phyloP scores from a whole-genome alignment of 2,329 filamentous ascomycete species.

The Aaosphaeria pasadenensis region DNA sequence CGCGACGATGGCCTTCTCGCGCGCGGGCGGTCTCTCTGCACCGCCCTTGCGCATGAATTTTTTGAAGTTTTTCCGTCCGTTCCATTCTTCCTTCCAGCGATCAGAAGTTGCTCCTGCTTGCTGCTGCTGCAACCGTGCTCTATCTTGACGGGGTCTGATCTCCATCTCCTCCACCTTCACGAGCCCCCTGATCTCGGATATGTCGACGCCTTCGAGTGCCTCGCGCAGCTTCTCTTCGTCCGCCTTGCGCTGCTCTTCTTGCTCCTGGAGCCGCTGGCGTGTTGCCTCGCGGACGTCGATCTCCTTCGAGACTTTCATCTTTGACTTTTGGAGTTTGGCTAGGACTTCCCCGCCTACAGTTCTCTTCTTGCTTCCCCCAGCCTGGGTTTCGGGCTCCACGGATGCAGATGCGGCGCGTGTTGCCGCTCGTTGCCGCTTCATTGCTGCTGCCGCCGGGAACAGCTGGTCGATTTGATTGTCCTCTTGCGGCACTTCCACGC shows the following conservation, averaged over 20 bases:
- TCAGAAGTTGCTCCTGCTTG: conserved; percentile 38
- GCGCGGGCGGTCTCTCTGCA: conserved; percentile 36
- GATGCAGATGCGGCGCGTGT: conserved; percentile 25
- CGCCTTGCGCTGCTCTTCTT: conserved; percentile 51
- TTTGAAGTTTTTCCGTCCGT: conserved; percentile 95
- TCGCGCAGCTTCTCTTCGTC: conserved; percentile 63
- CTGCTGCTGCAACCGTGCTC: conserved; percentile 14
- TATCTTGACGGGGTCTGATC: conserved; percentile 45
- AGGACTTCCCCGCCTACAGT: conserved; percentile 37
- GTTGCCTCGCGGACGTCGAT: conserved; percentile 58
- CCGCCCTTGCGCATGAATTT: conserved; percentile 61
- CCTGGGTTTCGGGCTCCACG: conserved; percentile 39
- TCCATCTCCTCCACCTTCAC: conserved; percentile 77
- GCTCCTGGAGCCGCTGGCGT: conserved; percentile 49
- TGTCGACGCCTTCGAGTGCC: conserved; percentile 62
- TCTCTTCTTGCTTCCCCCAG: conserved; percentile 11
- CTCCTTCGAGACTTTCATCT: conserved; percentile 42
- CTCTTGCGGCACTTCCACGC: conserved; percentile 36
- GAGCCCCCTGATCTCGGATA: conserved; percentile 69
- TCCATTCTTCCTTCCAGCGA: conserved; percentile 86
- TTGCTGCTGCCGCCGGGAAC: conserved; percentile 70
- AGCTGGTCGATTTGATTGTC: conserved; percentile 65
- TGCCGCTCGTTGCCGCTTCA: conserved; percentile 67
- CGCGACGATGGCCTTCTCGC: conserved; percentile 62
- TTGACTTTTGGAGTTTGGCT: conserved; percentile 31